Evolutionary conservation across 139 green algal species (phyloP).

Genomic region (Auxenochlorella protothecoides): DNA sequence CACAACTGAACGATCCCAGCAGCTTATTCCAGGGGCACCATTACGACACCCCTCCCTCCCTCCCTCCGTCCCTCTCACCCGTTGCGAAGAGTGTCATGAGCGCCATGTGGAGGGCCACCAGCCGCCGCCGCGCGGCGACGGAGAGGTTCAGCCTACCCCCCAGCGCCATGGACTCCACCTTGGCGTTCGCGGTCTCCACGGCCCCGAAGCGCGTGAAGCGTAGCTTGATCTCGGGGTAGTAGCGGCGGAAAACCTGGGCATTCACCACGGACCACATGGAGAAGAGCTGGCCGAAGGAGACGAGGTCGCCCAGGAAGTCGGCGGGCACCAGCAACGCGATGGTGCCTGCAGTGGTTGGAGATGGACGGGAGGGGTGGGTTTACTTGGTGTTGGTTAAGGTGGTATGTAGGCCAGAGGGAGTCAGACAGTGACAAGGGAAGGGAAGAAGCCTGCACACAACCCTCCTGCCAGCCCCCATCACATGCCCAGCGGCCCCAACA

Average conservation of each 20-base stretch:
- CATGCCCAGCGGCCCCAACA: too few relatives aligned
- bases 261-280: constrained; percentile 23
- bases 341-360: constrained; percentile 4
- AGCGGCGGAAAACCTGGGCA: constrained; percentile 17
- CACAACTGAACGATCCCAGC: too few relatives aligned
- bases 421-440: too few relatives aligned
- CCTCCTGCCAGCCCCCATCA: too few relatives aligned
- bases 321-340: constrained; percentile 11
- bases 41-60: too few relatives aligned
- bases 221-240: constrained; percentile 22
- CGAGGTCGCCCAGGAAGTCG: constrained; percentile 3
- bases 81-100: constrained; percentile 2
- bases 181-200: constrained; percentile 3
- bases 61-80: constrained; percentile 1
- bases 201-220: constrained; percentile 20
- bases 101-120: constrained; percentile 13
- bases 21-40: too few relatives aligned
- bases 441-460: too few relatives aligned
- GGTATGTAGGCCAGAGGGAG: too few relatives aligned
- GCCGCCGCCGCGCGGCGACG: neutral
- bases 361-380: neutral
- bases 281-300: constrained; percentile 8
- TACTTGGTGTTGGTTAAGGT: neutral
- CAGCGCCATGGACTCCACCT: neutral
- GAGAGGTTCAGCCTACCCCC: neutral